Evolutionary conservation across 768 basidiomycete species (phyloP).

Genomic region (Boletus sp.): DNA sequence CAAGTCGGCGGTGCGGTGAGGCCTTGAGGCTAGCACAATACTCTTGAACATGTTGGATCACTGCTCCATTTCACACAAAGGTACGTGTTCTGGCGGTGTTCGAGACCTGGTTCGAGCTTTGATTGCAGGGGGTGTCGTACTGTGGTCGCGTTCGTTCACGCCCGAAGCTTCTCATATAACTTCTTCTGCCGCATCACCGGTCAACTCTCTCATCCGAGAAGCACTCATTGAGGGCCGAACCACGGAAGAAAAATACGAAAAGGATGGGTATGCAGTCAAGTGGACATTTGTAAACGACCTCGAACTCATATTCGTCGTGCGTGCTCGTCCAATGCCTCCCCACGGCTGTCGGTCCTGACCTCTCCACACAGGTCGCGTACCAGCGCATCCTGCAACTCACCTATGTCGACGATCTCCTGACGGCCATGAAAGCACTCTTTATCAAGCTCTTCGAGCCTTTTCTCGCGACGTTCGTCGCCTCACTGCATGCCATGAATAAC

Average conservation of each 20-base stretch:
- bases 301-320: conserved; percentile 93
- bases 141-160: conserved; percentile 95
- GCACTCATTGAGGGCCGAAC: conserved; percentile 89
- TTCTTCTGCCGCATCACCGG: conserved; percentile 71
- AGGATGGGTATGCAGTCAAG: conserved; percentile 89
- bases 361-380: conserved; percentile 73
- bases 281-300: conserved; percentile 96
- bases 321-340: conserved; percentile 26
- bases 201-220: conserved; percentile 85
- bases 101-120: conserved; percentile 3
- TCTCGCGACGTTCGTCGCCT: conserved; percentile 77
- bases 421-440: conserved; percentile 78
- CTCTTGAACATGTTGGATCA: conserved; percentile 78
- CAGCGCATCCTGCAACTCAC: conserved; percentile 93
- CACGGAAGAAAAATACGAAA: conserved; percentile 82
- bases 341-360: not conserved
- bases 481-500: conserved; percentile 61
- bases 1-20: not conserved
- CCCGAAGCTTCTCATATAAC: conserved; percentile 73
- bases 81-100: conserved; percentile 35
- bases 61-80: conserved; percentile 93
- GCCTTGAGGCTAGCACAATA: not conserved
- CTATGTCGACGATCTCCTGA: conserved; percentile 87
- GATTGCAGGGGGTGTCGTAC: conserved; percentile 75
- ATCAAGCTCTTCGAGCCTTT: conserved; percentile 84